Percentiles rank a stretch among this genome's conserved stretches.
phyloP scores from a whole-genome alignment of 495 filamentous ascomycete species.

The Darksidea phi region DNA sequence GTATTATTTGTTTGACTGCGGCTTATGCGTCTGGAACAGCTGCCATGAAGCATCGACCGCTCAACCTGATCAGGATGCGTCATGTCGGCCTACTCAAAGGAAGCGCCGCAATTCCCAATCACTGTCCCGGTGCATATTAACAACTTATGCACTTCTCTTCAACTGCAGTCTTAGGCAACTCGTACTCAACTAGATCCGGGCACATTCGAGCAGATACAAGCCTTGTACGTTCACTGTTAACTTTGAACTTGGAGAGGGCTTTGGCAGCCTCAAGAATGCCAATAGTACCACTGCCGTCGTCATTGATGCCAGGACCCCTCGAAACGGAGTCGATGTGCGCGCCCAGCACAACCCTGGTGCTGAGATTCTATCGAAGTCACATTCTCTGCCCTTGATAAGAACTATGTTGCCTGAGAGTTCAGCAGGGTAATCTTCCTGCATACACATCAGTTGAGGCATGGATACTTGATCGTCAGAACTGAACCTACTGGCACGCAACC shows the following conservation, averaged over 20 bases:
- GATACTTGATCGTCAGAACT: background rate
- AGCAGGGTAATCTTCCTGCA: constrained; percentile 55
- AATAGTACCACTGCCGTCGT: constrained; percentile 66
- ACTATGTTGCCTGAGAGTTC: constrained; percentile 58
- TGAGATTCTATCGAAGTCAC: constrained; percentile 62
- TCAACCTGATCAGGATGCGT: too few relatives aligned
- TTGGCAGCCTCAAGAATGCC: constrained; percentile 64
- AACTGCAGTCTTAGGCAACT: too few relatives aligned
- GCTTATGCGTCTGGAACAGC: constrained; percentile 44
- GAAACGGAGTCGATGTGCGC: constrained; percentile 69
- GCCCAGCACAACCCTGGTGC: constrained; percentile 63
- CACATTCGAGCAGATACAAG: too few relatives aligned
- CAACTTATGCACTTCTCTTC: too few relatives aligned
- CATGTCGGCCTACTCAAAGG: too few relatives aligned
- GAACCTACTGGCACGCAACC: constrained; percentile 51
- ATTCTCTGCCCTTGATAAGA: constrained; percentile 61
- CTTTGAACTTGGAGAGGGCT: constrained; percentile 55
- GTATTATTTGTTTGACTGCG: background rate
- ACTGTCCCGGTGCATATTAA: too few relatives aligned
- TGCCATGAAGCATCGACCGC: too few relatives aligned
- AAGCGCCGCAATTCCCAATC: too few relatives aligned
- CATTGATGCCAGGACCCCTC: constrained; percentile 64
- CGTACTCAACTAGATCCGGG: too few relatives aligned
- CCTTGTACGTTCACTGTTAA: too few relatives aligned
- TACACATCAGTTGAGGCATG: constrained; percentile 3